These are phyloP conservation scores for Tulasnella sp. DNA, from an alignment of 768 basidiomycete genomes.

Conservation along the genomic window DNA sequence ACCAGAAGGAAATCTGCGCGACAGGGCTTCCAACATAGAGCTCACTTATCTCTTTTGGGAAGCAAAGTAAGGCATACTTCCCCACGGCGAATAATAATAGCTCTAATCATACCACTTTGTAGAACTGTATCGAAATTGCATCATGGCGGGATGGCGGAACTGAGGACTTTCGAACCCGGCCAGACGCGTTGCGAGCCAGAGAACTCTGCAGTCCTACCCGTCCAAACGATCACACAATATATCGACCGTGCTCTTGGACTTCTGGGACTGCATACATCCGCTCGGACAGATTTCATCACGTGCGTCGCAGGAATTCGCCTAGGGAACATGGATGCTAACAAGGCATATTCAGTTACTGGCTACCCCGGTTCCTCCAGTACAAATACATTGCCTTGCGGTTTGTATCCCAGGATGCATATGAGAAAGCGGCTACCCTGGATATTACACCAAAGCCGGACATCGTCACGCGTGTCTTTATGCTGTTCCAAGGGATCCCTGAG, in stretches of 20 bases:
- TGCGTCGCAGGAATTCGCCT: conserved; percentile 19
- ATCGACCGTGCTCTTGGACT: conserved; percentile 26
- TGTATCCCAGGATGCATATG: conserved; percentile 34
- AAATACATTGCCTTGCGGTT: conserved; percentile 35
- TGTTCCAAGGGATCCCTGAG: background rate
- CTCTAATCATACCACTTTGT: background rate
- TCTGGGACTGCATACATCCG: conserved; percentile 33
- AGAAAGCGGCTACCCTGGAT: conserved; percentile 28
- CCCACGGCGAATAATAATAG: background rate
- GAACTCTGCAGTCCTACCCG: conserved; percentile 22
- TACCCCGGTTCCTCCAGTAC: conserved; percentile 32
- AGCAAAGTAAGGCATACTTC: background rate
- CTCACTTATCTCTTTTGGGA: background rate
- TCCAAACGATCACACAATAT: conserved; percentile 26
- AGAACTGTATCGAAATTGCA: background rate
- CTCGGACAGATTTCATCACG: conserved; percentile 38
- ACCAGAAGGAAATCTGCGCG: background rate
- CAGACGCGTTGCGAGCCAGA: background rate
- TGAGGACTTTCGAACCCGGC: background rate
- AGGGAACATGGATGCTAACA: background rate
- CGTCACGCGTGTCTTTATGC: background rate
- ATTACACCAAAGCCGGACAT: conserved; percentile 17
- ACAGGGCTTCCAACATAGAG: background rate
- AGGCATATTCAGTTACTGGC: conserved; percentile 31
- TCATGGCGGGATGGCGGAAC: background rate